Percentiles rank a stretch among this genome's conserved stretches.
Conservation (phyloP, 164 flowering plant species). For the Paratinospora sagittata region DNA sequence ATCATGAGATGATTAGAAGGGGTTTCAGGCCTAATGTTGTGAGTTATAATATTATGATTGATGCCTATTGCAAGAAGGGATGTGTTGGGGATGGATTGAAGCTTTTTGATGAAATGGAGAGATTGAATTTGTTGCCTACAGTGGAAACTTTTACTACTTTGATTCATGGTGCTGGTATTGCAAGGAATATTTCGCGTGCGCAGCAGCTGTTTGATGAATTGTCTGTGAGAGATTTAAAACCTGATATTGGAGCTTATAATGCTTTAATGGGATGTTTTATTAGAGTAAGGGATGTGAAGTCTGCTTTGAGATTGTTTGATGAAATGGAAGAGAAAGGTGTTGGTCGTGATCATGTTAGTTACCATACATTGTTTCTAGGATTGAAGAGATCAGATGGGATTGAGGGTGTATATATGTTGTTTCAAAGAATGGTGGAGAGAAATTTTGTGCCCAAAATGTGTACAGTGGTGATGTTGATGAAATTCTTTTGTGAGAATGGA, state of each 20-base stretch:
- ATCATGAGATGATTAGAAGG: slow-evolving; percentile 73
- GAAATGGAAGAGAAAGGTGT: slow-evolving; percentile 66
- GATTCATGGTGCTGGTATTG: slow-evolving; percentile 79
- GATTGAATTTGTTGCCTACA: slow-evolving; percentile 29
- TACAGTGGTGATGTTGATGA: slow-evolving; percentile 79
- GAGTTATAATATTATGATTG: slow-evolving; percentile 64
- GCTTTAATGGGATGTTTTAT: slow-evolving; percentile 52
- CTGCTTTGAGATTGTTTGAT: slow-evolving; percentile 48
- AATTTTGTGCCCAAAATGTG: slow-evolving; percentile 61
- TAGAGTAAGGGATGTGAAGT: slow-evolving; percentile 36
- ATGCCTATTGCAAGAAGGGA: slow-evolving; percentile 74
- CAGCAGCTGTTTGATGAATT: slow-evolving; percentile 58
- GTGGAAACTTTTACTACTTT: slow-evolving; percentile 66
- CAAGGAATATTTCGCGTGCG: slow-evolving; percentile 42
- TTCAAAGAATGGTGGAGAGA: slow-evolving; percentile 39
- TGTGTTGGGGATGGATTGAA: slow-evolving; percentile 53
- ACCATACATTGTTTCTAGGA: slow-evolving; percentile 56
- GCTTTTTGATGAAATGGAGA: slow-evolving; percentile 62
- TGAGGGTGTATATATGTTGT: slow-evolving; percentile 43
- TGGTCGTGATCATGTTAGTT: slow-evolving; percentile 51
- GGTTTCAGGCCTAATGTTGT: slow-evolving; percentile 59
- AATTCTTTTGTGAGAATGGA: slow-evolving; percentile 48
- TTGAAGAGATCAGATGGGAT: slow-evolving; percentile 39
- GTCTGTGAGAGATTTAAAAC: slow-evolving; percentile 29
- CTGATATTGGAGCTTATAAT: slow-evolving; percentile 67